phyloP scores from a whole-genome alignment of 495 filamentous ascomycete species.

The Aspergillus egyptiacus region DNA sequence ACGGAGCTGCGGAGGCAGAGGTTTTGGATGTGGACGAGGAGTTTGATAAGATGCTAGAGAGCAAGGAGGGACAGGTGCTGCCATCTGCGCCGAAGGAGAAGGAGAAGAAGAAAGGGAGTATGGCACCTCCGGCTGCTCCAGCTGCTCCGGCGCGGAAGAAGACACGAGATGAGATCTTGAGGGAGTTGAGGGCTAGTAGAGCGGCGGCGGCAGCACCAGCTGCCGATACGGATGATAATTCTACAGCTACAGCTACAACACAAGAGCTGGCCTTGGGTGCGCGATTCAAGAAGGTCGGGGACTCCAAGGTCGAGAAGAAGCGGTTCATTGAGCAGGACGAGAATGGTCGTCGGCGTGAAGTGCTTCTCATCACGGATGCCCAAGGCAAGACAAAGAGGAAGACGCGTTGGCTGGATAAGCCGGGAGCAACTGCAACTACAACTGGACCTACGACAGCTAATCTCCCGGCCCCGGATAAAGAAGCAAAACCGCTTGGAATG shows the following conservation, averaged over 20 bases:
- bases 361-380: conserved; percentile 79
- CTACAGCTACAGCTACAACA: too few species aligned
- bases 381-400: conserved; percentile 87
- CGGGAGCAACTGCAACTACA: conserved; percentile 19
- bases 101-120: conserved; percentile 69
- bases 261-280: conserved; percentile 56
- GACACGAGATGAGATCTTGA: conserved; percentile 76
- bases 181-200: conserved; percentile 70
- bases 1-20: conserved; percentile 16
- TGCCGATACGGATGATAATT: conserved; percentile 27
- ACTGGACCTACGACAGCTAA: conserved; percentile 16
- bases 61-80: conserved; percentile 54
- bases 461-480: conserved; percentile 62
- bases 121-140: conserved; percentile 55
- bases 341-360: conserved; percentile 61
- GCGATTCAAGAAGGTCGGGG: conserved; percentile 74
- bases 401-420: conserved; percentile 49
- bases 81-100: conserved; percentile 46
- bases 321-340: conserved; percentile 71
- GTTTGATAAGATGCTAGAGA: conserved; percentile 63
- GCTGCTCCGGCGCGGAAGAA: conserved; percentile 53
- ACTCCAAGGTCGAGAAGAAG: conserved; percentile 52
- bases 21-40: conserved; percentile 63
- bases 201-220: conserved; percentile 51
- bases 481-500: conserved; percentile 66